Percentiles rank a stretch among this genome's conserved stretches.
These are phyloP conservation scores for Eutrema heterophyllum DNA, from an alignment of 345 rosid species.

Conservation along the genomic window DNA sequence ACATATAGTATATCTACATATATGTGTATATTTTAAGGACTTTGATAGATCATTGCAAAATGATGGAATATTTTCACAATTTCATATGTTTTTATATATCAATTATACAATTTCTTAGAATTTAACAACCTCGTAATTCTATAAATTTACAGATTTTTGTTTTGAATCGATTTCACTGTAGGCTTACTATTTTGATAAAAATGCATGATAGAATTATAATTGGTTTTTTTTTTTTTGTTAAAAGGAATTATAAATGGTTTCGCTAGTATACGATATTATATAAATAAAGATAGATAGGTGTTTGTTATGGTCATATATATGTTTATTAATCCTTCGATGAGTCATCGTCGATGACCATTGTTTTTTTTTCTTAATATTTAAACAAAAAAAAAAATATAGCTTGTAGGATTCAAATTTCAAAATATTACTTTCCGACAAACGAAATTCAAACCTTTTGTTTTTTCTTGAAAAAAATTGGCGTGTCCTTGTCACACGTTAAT, in stretches of 20 bases:
- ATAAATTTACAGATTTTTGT: background rate
- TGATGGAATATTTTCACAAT: background rate
- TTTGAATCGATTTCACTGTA: background rate
- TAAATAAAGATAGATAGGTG: background rate
- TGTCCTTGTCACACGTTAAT: constrained; percentile 10
- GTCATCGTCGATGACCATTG: background rate
- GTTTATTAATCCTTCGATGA: background rate
- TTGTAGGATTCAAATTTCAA: constrained; percentile 25
- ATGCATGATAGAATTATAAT: too few species aligned
- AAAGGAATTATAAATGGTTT: background rate
- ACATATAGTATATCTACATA: background rate
- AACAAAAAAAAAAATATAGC: background rate
- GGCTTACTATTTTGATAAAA: background rate
- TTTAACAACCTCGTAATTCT: background rate
- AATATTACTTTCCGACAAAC: constrained; percentile 19
- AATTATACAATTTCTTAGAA: background rate
- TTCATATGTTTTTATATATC: background rate
- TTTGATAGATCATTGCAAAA: background rate
- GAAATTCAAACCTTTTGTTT: constrained; percentile 4
- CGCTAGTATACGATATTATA: background rate
- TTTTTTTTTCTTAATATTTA: background rate
- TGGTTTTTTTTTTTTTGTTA: too few species aligned
- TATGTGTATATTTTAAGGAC: background rate
- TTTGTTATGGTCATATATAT: background rate
- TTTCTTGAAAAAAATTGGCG: background rate